Percentiles rank a stretch among this genome's conserved stretches.
phyloP scores from a whole-genome alignment of 2,329 filamentous ascomycete genomes.

The Aureobasidium zeae region DNA sequence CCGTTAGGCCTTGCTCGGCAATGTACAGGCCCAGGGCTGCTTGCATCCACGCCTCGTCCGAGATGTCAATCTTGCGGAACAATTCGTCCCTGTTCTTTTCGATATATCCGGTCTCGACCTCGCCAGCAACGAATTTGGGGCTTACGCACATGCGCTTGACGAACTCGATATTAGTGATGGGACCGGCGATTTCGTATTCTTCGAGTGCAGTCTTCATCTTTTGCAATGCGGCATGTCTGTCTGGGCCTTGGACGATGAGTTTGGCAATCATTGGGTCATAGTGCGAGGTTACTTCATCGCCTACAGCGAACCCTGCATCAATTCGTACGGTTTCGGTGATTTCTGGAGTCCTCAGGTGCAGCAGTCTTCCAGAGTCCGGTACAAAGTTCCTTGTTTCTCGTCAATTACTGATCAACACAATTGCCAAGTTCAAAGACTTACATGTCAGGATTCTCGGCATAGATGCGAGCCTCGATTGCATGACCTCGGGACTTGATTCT shows the following conservation, averaged over 20 bases:
- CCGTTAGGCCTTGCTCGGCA: conserved; percentile 37
- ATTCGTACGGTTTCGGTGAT: conserved; percentile 68
- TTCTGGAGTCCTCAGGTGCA: conserved; percentile 69
- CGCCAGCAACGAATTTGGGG: conserved; percentile 70
- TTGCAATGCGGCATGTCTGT: conserved; percentile 69
- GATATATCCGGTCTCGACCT: conserved; percentile 95
- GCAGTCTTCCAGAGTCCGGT: conserved; percentile 79
- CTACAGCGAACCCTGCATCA: conserved; percentile 84
- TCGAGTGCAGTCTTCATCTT: conserved; percentile 73
- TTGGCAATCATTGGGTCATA: conserved; percentile 99
- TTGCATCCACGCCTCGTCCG: conserved; percentile 72
- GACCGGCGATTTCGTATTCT: conserved; percentile 84
- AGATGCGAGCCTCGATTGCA: conserved; percentile 92
- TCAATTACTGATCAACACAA: conserved; percentile 1
- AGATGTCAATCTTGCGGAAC: conserved; percentile 54
- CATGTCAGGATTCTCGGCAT: conserved; percentile 85
- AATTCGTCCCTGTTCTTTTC: conserved; percentile 75
- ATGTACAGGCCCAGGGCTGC: conserved; percentile 63
- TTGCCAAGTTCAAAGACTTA: neutral
- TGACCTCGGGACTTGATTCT: conserved; percentile 68
- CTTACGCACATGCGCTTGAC: conserved; percentile 78
- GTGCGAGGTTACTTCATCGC: conserved; percentile 84
- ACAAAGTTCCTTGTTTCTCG: conserved; percentile 61
- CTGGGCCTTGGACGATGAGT: conserved; percentile 77
- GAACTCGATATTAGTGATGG: conserved; percentile 95